Percentiles rank a stretch among this genome's conserved stretches.
phyloP scores from a whole-genome alignment of 2,329 filamentous ascomycete species.

The Fusarium armeniacum region DNA sequence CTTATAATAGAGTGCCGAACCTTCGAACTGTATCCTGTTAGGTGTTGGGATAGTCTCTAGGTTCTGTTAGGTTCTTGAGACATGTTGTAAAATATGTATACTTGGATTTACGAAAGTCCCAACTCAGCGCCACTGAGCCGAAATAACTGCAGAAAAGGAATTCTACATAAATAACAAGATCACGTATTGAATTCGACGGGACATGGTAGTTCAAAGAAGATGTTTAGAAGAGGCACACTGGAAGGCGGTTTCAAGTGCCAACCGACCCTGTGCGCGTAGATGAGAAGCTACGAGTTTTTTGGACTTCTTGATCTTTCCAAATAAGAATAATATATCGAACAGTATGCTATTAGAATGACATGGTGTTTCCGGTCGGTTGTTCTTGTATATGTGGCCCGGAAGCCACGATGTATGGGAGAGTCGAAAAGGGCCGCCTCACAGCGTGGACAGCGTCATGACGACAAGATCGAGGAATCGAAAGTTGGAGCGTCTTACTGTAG shows the following conservation, averaged over 20 bases:
- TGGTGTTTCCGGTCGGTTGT: too few relatives aligned
- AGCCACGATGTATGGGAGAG: too few relatives aligned
- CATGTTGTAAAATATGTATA: neutral
- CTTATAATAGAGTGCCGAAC: neutral
- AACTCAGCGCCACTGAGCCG: neutral
- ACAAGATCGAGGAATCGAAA: neutral
- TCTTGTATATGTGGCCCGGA: neutral
- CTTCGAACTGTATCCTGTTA: neutral
- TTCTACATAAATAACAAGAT: neutral
- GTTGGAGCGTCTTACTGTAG: too few relatives aligned
- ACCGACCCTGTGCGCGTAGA: neutral
- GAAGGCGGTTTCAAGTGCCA: neutral
- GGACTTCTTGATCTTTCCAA: neutral
- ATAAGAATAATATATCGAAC: rapidly evolving
- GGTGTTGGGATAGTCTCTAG: neutral
- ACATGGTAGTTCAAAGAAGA: neutral
- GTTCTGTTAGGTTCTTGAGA: neutral
- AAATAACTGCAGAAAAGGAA: neutral
- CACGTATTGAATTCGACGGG: too few relatives aligned
- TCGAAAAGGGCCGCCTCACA: neutral
- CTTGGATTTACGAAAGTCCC: neutral
- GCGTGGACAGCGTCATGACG: neutral
- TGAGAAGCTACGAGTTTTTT: neutral
- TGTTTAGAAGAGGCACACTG: too few relatives aligned
- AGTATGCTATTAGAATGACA: too few relatives aligned